A percentile compares a stretch with the other conserved stretches of the same genome.
Evolutionary conservation across 371 early-diverging fungal species (phyloP).

Genomic region (Mucor irregularis): DNA sequence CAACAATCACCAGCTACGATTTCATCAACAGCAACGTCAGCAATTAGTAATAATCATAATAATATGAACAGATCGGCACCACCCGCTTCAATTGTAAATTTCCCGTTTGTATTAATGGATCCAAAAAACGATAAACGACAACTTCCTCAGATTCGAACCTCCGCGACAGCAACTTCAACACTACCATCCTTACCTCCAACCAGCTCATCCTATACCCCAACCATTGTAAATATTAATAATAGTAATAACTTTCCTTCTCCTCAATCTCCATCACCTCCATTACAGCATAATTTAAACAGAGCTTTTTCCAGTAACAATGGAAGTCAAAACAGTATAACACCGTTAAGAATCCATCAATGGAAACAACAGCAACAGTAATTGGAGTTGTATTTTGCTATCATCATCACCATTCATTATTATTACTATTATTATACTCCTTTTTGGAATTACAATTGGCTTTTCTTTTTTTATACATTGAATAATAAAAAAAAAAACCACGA

Average conservation of each 20-base stretch:
- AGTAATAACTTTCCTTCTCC: not conserved
- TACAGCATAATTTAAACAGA: not conserved
- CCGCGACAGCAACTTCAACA: too few species aligned
- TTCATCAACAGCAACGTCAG: not conserved
- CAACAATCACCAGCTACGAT: not conserved
- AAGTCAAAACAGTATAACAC: not conserved
- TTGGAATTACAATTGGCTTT: not conserved
- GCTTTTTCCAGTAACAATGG: too few species aligned
- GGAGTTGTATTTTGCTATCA: not conserved
- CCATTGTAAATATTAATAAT: not conserved
- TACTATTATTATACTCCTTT: not conserved
- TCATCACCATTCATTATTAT: not conserved
- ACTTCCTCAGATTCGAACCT: too few species aligned
- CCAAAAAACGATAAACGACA: constrained; percentile 10
- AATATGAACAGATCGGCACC: not conserved
- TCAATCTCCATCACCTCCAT: not conserved
- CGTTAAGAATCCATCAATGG: constrained; percentile 23
- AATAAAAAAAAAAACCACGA: too few species aligned
- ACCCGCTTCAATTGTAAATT: constrained; percentile 1
- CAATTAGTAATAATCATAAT: not conserved
- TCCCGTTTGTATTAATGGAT: constrained; percentile 24
- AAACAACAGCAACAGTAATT: constrained; percentile 7
- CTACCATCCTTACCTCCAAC: not conserved
- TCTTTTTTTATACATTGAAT: not conserved
- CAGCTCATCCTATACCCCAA: not conserved